Base-by-base conservation (phyloP, 768 basidiomycete genomes). In the Tricholoma saponaceum region DNA sequence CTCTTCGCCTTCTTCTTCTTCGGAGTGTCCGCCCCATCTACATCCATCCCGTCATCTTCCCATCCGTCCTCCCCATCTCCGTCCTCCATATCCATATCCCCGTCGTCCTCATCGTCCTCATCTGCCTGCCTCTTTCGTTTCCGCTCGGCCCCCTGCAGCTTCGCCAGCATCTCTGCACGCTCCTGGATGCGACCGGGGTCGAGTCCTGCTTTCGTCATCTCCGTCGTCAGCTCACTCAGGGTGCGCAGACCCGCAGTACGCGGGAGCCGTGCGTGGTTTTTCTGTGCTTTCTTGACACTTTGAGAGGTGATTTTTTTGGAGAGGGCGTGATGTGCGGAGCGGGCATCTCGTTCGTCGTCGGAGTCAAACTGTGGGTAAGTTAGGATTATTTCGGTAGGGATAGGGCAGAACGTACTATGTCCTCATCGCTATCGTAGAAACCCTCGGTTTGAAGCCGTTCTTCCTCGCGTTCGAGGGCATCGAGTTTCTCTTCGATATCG, bases 391-490 rank as follows among this genome's bases (percentile, higher is more conserved):
- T 43, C 9, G 18, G 41, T 39, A 16, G 25, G 12, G 25, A 25
- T 20, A 28, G 2, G 43, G 25, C 23, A 10, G 41, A 39, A 71
- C 83, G 58, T 67, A 92, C 92, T 68, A 92, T 89, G 54, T 95
- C 90, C 57, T 88, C 89, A 35, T 94, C 96, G 54, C 79, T 84
- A 33, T 93, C 92, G 71, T 98, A 99, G 79, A 91, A 98, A 3
- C 97, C 97, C 70, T 98, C 93, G 0, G 86, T 88, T 70, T 93
- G 80, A n/a, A 99, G 82, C 63, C 83, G 84, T 72, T 96, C 96
- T 72, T 99, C 97, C 70, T 98, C 97, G 16, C 92, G 85, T 73
- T 99, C 96, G 57, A 99, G 85, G 12, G 94, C 96, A 67, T 98
- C 96, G 49, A 99, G 86, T 74, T 95, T 96, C 73, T 95, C 95